Evolutionary conservation across 2,329 filamentous ascomycete genomes (phyloP).

Genomic region (Colletotrichum agaves): DNA sequence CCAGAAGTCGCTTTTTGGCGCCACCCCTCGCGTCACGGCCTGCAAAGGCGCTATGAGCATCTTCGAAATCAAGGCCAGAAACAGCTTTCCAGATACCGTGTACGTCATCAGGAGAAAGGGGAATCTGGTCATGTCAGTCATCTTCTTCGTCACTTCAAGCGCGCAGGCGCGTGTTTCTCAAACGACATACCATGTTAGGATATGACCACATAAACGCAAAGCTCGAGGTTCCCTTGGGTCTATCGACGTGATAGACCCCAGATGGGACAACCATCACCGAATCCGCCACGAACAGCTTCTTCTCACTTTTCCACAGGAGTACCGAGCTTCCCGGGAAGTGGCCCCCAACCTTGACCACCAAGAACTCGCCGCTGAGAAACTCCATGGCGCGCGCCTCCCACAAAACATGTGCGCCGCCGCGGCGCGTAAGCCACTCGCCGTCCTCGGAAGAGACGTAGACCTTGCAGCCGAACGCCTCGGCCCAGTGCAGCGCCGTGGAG

Average conservation of each 20-base stretch:
- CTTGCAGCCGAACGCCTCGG: slow-evolving; percentile 72
- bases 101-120: slow-evolving; percentile 22
- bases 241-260: slow-evolving; percentile 48
- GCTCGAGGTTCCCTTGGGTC: slow-evolving; percentile 30
- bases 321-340: slow-evolving; percentile 83
- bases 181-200: slow-evolving; percentile 34
- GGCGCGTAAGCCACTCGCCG: slow-evolving; percentile 67
- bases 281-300: slow-evolving; percentile 78
- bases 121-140: slow-evolving; percentile 17
- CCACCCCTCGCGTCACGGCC: slow-evolving; percentile 33
- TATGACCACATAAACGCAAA: slow-evolving; percentile 37
- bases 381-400: slow-evolving; percentile 56
- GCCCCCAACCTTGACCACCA: slow-evolving; percentile 76
- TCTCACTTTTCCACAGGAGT: slow-evolving; percentile 63
- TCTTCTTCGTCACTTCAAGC: not conserved
- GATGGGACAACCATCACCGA: slow-evolving; percentile 78
- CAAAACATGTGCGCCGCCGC: slow-evolving; percentile 57
- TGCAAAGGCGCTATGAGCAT: slow-evolving; percentile 25
- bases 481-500: slow-evolving; percentile 80
- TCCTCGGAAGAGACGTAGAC: slow-evolving; percentile 77
- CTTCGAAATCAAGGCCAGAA: slow-evolving; percentile 30
- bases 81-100: slow-evolving; percentile 32
- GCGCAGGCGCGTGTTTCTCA: too few species aligned
- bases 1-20: slow-evolving; percentile 31
- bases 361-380: slow-evolving; percentile 60